A percentile compares a stretch with the other conserved stretches of the same genome.
phyloP scores from a whole-genome alignment of 164 flowering plant genomes.

The Brasenia schreberi region DNA sequence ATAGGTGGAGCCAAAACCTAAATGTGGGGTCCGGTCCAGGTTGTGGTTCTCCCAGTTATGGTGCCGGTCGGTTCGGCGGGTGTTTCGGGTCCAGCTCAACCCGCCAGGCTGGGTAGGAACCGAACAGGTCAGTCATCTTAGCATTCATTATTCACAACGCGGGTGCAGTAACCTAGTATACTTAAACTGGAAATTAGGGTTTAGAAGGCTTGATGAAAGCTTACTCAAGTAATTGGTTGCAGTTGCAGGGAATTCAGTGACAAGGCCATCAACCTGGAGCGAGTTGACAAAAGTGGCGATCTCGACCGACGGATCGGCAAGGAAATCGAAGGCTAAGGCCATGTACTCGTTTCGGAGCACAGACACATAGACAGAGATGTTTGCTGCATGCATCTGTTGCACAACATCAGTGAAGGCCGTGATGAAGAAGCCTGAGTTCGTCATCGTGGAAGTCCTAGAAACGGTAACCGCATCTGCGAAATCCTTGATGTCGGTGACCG shows the following conservation, averaged over 20 bases:
- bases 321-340: slow-evolving; percentile 45
- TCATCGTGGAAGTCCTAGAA: slow-evolving; percentile 26
- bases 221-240: slow-evolving; percentile 71
- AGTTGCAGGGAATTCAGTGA: slow-evolving; percentile 75
- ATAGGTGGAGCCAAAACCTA: too few relatives aligned
- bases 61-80: too few relatives aligned
- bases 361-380: slow-evolving; percentile 49
- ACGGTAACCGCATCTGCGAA: slow-evolving; percentile 55
- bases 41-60: too few relatives aligned
- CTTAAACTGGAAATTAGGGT: not conserved
- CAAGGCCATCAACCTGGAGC: slow-evolving; percentile 44
- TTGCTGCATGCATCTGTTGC: slow-evolving; percentile 41
- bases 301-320: slow-evolving; percentile 63
- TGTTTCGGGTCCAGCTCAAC: too few relatives aligned
- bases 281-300: slow-evolving; percentile 26
- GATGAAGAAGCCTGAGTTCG: slow-evolving; percentile 14
- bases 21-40: too few relatives aligned
- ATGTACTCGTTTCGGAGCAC: slow-evolving; percentile 49
- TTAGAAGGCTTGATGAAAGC: slow-evolving; percentile 10
- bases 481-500: slow-evolving; percentile 55
- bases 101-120: too few relatives aligned
- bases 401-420: slow-evolving; percentile 27
- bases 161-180: not conserved
- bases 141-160: too few relatives aligned
- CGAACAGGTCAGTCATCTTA: too few relatives aligned